Evolutionary conservation across 495 filamentous ascomycete genomes (phyloP).

Genomic region (Neurospora intermedia): DNA sequence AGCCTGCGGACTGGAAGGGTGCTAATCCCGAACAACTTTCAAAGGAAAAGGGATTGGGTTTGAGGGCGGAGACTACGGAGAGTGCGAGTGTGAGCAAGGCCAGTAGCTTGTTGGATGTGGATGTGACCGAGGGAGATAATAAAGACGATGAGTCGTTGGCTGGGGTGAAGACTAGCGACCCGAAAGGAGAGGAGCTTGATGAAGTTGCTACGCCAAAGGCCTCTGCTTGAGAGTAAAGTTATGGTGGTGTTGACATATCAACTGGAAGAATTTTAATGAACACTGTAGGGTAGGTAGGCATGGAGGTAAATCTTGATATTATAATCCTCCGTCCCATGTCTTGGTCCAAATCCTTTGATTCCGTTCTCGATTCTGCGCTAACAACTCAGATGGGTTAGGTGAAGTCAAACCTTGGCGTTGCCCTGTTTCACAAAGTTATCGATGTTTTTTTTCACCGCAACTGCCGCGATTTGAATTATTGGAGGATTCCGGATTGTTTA

Average conservation of each 20-base stretch:
- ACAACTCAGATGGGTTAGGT: neutral
- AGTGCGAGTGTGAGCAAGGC: constrained; percentile 58
- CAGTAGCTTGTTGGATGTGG: constrained; percentile 29
- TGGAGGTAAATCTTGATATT: neutral
- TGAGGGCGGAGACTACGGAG: constrained; percentile 48
- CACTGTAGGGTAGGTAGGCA: neutral
- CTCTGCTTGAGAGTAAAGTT: neutral
- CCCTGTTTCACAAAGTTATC: neutral
- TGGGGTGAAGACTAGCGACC: constrained; percentile 23
- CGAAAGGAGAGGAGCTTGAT: constrained; percentile 21
- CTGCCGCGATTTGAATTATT: neutral
- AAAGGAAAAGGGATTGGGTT: constrained; percentile 50
- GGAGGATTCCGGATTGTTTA: neutral
- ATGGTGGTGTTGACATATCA: neutral
- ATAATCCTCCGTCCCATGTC: neutral
- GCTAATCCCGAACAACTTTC: constrained; percentile 31
- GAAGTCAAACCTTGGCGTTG: neutral
- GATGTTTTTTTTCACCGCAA: neutral
- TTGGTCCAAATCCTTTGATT: neutral
- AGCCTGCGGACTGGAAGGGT: constrained; percentile 62
- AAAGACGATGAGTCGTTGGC: constrained; percentile 15
- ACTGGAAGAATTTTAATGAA: neutral
- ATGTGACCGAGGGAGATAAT: neutral
- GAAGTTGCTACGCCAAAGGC: constrained; percentile 1
- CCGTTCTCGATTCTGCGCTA: neutral